Base-by-base conservation (phyloP, 1,284 basidiomycete genomes). In the Psilocybe mexicana region DNA sequence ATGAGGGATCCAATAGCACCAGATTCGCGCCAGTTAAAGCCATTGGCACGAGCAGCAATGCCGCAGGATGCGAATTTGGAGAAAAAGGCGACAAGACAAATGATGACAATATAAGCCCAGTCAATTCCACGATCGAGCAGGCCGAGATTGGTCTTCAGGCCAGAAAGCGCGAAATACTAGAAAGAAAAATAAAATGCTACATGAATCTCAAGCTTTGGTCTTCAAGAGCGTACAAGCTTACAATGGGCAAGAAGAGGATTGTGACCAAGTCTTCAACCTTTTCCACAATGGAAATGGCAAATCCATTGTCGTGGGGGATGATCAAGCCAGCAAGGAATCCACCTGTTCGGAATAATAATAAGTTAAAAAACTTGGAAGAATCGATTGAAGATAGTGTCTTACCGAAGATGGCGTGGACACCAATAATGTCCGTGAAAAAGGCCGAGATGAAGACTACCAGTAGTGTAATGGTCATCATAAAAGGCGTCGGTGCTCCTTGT, bases 281-380 rank as follows among this genome's bases (percentile, higher is more conserved):
- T 67, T 89, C 87, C 0, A 86, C 83, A 6, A 94, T 72, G 0
- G 86, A 81, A 49, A 94, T 92, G 3, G 85, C 90, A 69, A 87
- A 94, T 2, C 92, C 93, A 55, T 91, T 90, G 52, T 95, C 88
- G 64, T 94, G 90, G 6, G 95, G 94, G 47, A 97, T 86, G 67
- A 96, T 87, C 11, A 97, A 78, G 44, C 94, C 95, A 23, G 92
- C 90, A 54, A 97, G 69, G 78, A 97, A 97, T 1, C 88, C 92
- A 58, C 91, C 88, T 87, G 56, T 38, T 33, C 30, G 8, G 8
- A 6, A 11, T n/a, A 2, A 11, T n/a, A 2, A 6, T 25, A 33
- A 6, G 2, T 6, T 4, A 10, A 11, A 33, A 24, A 26, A 26
- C 35, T 6, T 36, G 12, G 3, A 18, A 4, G 18, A 6, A 11